Base-by-base conservation (phyloP, 345 rosid genomes). In the Brassica incana region DNA sequence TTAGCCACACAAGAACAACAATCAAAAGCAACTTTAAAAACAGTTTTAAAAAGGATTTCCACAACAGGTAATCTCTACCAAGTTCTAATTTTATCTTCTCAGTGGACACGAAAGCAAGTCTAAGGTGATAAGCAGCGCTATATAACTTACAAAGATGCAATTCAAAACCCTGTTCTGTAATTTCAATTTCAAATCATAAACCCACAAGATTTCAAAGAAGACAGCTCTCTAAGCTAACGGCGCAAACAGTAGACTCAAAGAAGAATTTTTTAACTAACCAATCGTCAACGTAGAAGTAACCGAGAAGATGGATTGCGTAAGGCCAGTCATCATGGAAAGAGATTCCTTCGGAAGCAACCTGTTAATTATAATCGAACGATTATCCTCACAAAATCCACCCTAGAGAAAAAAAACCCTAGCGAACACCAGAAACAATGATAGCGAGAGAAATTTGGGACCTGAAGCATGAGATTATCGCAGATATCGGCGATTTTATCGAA, bases 281-380 rank as follows among this genome's bases (percentile, higher is more conserved):
- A 78, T 91, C 98, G 18, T 90, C 81, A 3, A 74, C 83, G 82
- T 90, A 93, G 52, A 88, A 73, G 78, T 90, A 86, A 58, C 89
- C 95, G 1, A 93, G 90, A 45, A 92, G 92, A 83, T 89, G 96
- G 77, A 94, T 84, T 3, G 84, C 84, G 72, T 89, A 95, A 62
- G 97, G 98, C 99, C 99, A 95, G 14, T 95, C 94, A 69, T 86
- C 94, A 66, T 89, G 94, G 77, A 85, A 91, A 16, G 87, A 69
- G 65, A 84, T 54, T 59, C 96, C 97, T 54, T 92, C 95, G 5
- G 90, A 82, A 0, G 97, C 86, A 43, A 84, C 90, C 99, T 95
- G 83, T 16, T 14, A 0, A 33, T n/a, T 6, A 1, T 33, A 73
- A 58, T 20, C 54, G 5, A 74, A 64, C 54, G 48, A 40, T 40